Evolutionary conservation across 106 monocot genomes (phyloP).

Genomic region (Dendrobium officinale): DNA sequence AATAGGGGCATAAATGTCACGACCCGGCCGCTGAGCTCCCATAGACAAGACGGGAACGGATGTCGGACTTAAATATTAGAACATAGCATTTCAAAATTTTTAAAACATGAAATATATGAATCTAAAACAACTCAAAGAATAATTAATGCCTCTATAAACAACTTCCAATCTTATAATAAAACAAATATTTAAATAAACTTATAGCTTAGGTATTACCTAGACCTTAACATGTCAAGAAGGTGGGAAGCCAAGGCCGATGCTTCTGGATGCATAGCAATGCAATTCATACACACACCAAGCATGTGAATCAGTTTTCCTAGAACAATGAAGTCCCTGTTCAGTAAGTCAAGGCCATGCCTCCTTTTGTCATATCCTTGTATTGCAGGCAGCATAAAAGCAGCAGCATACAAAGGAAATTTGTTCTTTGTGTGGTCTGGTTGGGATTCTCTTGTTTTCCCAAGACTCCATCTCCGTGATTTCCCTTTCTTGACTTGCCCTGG

Average conservation of each 20-base stretch:
- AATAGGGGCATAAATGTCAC: no score
- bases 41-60: no score
- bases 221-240: constrained; percentile 86
- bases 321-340: constrained; percentile 89
- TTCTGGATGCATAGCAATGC: constrained; percentile 86
- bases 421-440: constrained; percentile 50
- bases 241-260: constrained; percentile 66
- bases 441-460: constrained; percentile 32
- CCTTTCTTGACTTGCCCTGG: constrained; percentile 66
- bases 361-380: constrained; percentile 92
- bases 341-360: constrained; percentile 80
- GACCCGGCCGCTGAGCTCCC: no score
- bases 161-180: not conserved
- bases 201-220: constrained; percentile 38
- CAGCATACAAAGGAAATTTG: constrained; percentile 93
- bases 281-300: constrained; percentile 98
- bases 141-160: no score
- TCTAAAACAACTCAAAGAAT: no score
- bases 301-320: constrained; percentile 91
- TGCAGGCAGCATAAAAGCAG: constrained; percentile 94
- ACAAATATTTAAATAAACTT: not conserved
- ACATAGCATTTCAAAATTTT: no score
- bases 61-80: no score
- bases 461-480: constrained; percentile 79
- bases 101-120: no score